These are phyloP conservation scores for Podochytrium sp. DNA, from an alignment of 192 early-diverging fungal genomes.

Conservation along the genomic window DNA sequence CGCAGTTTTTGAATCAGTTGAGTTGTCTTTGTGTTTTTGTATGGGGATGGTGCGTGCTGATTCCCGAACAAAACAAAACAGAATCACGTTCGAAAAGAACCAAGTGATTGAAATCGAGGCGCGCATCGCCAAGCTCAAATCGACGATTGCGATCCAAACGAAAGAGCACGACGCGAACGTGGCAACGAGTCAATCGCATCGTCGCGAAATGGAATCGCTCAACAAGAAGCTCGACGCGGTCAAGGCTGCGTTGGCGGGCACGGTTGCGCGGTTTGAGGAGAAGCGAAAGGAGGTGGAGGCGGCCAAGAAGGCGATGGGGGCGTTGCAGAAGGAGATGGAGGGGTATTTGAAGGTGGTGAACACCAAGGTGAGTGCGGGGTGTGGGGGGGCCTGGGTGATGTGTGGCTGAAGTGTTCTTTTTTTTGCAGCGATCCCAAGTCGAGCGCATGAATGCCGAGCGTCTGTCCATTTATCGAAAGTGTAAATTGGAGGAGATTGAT, in stretches of 20 bases:
- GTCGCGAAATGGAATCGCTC: slow-evolving; percentile 51
- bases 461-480: slow-evolving; percentile 79
- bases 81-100: slow-evolving; percentile 72
- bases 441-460: slow-evolving; percentile 79
- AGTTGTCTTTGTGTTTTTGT: slow-evolving; percentile 8
- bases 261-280: slow-evolving; percentile 55
- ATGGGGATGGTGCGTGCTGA: neutral
- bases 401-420: neutral
- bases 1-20: slow-evolving; percentile 79
- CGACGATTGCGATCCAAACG: slow-evolving; percentile 42
- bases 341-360: slow-evolving; percentile 61
- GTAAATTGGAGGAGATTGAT: slow-evolving; percentile 93
- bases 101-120: slow-evolving; percentile 67
- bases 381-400: neutral
- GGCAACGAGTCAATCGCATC: slow-evolving; percentile 43
- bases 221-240: slow-evolving; percentile 48
- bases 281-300: slow-evolving; percentile 60
- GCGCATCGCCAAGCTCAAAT: slow-evolving; percentile 61
- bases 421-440: slow-evolving; percentile 67
- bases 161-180: slow-evolving; percentile 24
- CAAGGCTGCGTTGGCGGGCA: slow-evolving; percentile 53
- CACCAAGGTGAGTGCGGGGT: slow-evolving; percentile 31
- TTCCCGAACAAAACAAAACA: neutral
- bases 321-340: slow-evolving; percentile 72
- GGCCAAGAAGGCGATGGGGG: slow-evolving; percentile 58